Evolutionary conservation across 1,139 yeast genomes (phyloP).

Genomic region (Debaryomyces robertsiae): DNA sequence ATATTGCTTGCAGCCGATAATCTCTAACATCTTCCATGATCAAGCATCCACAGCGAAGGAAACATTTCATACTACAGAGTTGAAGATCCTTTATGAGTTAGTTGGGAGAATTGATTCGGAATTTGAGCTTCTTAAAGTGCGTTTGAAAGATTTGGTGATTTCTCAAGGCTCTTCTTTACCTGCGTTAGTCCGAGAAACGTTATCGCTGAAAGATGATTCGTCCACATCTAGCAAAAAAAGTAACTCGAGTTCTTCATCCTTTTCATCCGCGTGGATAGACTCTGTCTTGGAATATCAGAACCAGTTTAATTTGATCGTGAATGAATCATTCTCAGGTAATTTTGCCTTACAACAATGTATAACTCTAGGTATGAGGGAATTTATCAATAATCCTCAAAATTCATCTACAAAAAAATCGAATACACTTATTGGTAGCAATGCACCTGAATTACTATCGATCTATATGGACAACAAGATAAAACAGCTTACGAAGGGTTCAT

Average conservation of each 20-base stretch:
- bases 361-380: constrained; percentile 62
- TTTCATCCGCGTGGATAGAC: constrained; percentile 74
- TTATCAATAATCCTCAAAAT: constrained; percentile 47
- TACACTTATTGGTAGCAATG: constrained; percentile 43
- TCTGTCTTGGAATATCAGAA: constrained; percentile 55
- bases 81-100: constrained; percentile 52
- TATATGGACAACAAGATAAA: constrained; percentile 75
- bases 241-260: constrained; percentile 41
- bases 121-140: constrained; percentile 50
- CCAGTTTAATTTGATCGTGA: constrained; percentile 53
- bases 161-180: constrained; percentile 40
- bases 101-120: constrained; percentile 57
- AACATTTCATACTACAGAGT: constrained; percentile 22
- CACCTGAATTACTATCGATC: constrained; percentile 73
- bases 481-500: constrained; percentile 48
- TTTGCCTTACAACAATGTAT: constrained; percentile 55
- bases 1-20: constrained; percentile 50
- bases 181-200: constrained; percentile 27
- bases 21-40: constrained; percentile 24
- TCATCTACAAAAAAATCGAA: constrained; percentile 16
- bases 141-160: constrained; percentile 52
- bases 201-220: constrained; percentile 14
- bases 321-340: constrained; percentile 52
- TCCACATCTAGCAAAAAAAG: constrained; percentile 30
- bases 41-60: constrained; percentile 11